Base-by-base conservation (phyloP, 2,329 filamentous ascomycete species). In the Neurospora crassa region DNA sequence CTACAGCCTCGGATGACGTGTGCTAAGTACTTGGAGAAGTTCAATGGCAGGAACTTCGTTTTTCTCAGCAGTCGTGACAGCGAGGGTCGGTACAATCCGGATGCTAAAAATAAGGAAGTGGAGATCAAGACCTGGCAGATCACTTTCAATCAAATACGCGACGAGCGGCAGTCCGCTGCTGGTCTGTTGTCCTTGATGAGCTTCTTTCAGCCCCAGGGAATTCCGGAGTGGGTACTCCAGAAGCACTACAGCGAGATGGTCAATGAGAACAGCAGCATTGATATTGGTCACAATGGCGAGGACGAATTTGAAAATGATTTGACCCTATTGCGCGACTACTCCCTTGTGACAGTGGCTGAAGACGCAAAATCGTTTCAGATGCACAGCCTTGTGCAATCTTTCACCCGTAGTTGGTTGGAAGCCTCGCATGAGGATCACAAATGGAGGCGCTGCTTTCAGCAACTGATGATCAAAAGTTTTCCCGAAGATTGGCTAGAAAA, bases 261-360 rank as follows among this genome's bases (percentile, higher is more conserved):
- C 18, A 42, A 42, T 16, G 3, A n/a, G 1, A 1, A 11, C 18
- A n/a, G 8, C 42, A 0, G 18, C 42, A n/a, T 1, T 0, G 0
- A 45, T 45, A 4, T 1, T 29, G 4, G 29, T 5, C 29, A 29
- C 1, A 29, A 5, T 11, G n/a, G 42, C 18, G 8, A 11, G 1
- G 42, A 45, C 2, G 8, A n/a, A 0, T 45, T n/a, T 45, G 42
- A 45, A 7, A 4, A 45, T 45, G 42, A 45, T 45, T 18, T 45
- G 18, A n/a, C 18, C 18, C 18, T 45, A 0, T 0, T 45, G 18
- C 42, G 18, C 18, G 42, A 45, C 18, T 45, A 45, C 8, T 45
- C 42, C 42, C 42, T 45, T 45, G 18, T 45, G 18, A n/a, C 42
- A 3, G 42, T 45, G 42, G 42, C 42, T 2, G 8, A n/a, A 5